Base-by-base conservation (phyloP, 164 flowering plant genomes). In the Malania oleifera region DNA sequence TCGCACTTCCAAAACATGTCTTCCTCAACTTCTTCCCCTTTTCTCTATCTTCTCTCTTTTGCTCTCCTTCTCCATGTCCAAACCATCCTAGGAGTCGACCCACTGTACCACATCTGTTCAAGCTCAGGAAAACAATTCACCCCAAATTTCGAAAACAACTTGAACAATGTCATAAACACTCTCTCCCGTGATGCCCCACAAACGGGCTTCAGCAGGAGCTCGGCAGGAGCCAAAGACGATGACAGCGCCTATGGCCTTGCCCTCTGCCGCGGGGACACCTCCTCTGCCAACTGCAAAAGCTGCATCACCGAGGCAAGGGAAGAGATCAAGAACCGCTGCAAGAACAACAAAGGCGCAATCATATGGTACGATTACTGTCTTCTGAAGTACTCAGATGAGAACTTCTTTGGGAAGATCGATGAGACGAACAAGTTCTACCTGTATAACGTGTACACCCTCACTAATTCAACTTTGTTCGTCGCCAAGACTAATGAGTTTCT, bases 231-330 rank as follows among this genome's bases (percentile, higher is more conserved):
- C n/a, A n/a, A n/a, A n/a, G n/a, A n/a, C n/a, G n/a, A n/a, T n/a
- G 43, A 9, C 14, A 1, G 22, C 15, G 44, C 8, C 14, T 45
- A 69, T 26, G 73, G 74, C n/a, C 72, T 77, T 0, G 67, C 65
- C n/a, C 67, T 78, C 12, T 83, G 75, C 40, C 75, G 85, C 7
- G 85, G 88, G 6, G 85, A 83, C 25, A 64, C 69, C 34, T 20
- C 66, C 0, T 9, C 50, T 22, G 0, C 54, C 0, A 67, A 69
- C 40, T 83, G 88, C 61, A 59, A 65, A 22, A 20, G 70, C 23
- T 83, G 85, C 18, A 40, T 71, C 4, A 56, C 9, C 3, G 66
- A 35, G 26, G 75, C 85, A 13, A 25, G 31, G 45, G 11, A 7
- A 0, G 76, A 71, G 61, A 60, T 78, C 15, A 56, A 52, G 1